Evolutionary conservation across 345 rosid genomes (phyloP).

Genomic region (Mercurialis annua): DNA sequence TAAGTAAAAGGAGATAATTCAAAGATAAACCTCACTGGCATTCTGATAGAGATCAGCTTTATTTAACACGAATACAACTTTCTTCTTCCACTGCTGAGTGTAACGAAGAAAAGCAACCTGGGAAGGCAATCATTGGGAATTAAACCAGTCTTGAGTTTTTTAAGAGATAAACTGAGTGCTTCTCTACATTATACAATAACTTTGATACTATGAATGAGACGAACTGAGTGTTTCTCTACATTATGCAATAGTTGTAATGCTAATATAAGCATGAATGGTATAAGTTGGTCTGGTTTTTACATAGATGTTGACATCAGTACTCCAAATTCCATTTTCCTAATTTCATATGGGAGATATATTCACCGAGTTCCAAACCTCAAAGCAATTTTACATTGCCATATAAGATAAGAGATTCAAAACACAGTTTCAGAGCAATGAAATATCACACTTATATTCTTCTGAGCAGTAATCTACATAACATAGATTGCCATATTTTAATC

Average conservation of each 20-base stretch:
- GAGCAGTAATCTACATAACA: conserved; percentile 1
- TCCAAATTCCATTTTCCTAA: conserved; percentile 2
- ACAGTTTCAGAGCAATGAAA: not conserved
- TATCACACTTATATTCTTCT: conserved; percentile 6
- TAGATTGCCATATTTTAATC: not conserved
- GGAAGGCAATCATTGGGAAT: conserved; percentile 14
- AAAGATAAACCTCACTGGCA: conserved; percentile 55
- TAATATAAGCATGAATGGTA: not conserved
- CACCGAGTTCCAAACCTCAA: not conserved
- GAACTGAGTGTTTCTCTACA: not conserved
- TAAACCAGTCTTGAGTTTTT: not conserved
- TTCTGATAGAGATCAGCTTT: conserved; percentile 87
- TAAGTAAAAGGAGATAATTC: conserved; percentile 4
- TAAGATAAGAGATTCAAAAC: not conserved
- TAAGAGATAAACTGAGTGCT: not conserved
- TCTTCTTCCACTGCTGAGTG: conserved; percentile 95
- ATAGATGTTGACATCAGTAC: not conserved
- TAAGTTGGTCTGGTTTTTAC: not conserved
- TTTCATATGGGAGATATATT: conserved; percentile 4
- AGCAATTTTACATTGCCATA: not conserved
- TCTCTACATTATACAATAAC: not conserved
- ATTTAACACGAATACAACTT: conserved; percentile 81
- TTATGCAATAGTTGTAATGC: not conserved
- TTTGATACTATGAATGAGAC: too few relatives aligned
- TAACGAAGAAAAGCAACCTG: conserved; percentile 93